Base-by-base conservation (phyloP, 805 yeast genomes). In the Zygosaccharomyces gambellarensis region DNA sequence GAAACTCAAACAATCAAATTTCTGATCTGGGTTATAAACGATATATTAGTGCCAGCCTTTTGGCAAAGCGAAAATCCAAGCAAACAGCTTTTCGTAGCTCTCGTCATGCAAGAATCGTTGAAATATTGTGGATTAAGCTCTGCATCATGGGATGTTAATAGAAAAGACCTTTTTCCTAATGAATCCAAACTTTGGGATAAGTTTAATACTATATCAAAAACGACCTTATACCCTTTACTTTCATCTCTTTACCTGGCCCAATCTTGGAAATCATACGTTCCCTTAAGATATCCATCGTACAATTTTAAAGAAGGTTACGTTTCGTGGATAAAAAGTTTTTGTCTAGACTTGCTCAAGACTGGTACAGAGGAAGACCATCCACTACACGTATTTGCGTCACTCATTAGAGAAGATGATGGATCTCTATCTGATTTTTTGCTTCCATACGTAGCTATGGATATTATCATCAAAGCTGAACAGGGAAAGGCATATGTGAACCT, bases 31-130 rank as follows among this genome's bases (percentile, higher is more conserved):
- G 80, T 90, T 43, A 71, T 90, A 30, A 83, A 87, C 51, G 76
- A 78, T 47, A 74, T 80, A 50, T 73, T 94, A n/a, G 85, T 90
- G 7, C 89, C 87, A 30, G 81, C 89, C 1, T 90, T 90, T 66
- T 84, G 95, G 81, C 90, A 96, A 0, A 85, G 97, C 1, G 86
- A 85, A 30, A 90, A 90, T 61, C 96, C 98, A 0, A 78, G 80
- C 21, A 80, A 81, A 43, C 99, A 94, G 64, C 74, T 87, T 50
- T 87, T 85, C 61, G 75, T 90, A 31, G 96, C 97, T 0, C 85
- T 80, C 65, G 85, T 92, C 0, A 87, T 94, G 79, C 99, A 94
- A 64, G 94, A 89, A 54, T 82, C 84, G 43, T 68, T 94, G 45
- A 81, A 81, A 54, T 76, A 81, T 12, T 74, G 89, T 61, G 82